phyloP scores from a whole-genome alignment of 2,329 filamentous ascomycete species.

The Botryotinia convoluta region DNA sequence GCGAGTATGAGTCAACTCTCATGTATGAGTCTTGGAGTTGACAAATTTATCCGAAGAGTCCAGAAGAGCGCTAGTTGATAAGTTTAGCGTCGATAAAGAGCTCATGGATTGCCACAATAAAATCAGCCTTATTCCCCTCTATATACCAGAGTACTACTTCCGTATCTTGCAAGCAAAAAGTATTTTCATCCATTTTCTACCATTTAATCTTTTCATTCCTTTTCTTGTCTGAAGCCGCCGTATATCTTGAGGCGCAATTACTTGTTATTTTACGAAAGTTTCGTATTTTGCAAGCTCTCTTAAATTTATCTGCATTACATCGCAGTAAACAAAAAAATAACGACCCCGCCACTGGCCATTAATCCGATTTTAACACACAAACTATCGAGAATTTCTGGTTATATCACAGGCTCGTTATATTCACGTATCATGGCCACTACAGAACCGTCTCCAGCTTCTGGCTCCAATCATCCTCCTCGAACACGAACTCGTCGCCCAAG shows the following conservation, averaged over 20 bases:
- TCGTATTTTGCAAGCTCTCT: neutral
- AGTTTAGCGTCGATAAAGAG: neutral
- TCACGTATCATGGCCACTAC: constrained; percentile 27
- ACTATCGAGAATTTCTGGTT: constrained; percentile 11
- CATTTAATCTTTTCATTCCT: constrained; percentile 19
- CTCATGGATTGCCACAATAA: constrained; percentile 17
- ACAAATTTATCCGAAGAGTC: constrained; percentile 10
- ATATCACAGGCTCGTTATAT: neutral
- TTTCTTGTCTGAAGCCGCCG: constrained; percentile 35
- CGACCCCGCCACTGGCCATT: constrained; percentile 22
- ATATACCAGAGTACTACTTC: neutral
- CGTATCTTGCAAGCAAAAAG: neutral
- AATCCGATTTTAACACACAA: neutral
- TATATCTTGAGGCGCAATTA: constrained; percentile 36
- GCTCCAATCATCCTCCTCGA: constrained; percentile 26
- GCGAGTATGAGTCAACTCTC: constrained; percentile 10
- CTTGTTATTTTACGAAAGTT: neutral
- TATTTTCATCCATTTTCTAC: neutral
- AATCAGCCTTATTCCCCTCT: constrained; percentile 14
- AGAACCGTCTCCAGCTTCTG: constrained; percentile 23
- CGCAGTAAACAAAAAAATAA: constrained; percentile 10
- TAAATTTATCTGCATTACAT: neutral
- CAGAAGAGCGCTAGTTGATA: constrained; percentile 3
- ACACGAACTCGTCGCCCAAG: constrained; percentile 30
- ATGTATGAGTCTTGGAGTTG: constrained; percentile 5